These are phyloP conservation scores for Fragilariopsis cylindrus DNA, from an alignment of 108 stramenopile genomes.

Conservation along the genomic window DNA sequence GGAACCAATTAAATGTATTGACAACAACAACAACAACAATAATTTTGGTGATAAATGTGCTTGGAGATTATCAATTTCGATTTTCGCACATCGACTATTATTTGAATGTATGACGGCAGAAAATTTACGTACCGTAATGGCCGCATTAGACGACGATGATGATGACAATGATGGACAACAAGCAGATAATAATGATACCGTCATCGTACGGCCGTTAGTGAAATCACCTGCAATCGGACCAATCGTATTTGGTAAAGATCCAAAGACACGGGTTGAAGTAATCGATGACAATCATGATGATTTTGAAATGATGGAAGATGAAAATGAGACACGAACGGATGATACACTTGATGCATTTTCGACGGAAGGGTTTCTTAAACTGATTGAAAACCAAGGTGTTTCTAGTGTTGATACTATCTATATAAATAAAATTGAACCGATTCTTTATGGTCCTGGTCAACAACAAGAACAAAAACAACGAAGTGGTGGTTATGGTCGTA, in stretches of 20 bases:
- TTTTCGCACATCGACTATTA: conserved; percentile 42
- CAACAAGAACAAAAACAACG: neutral
- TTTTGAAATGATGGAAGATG: neutral
- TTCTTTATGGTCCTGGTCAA: neutral
- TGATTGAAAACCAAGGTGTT: conserved; percentile 55
- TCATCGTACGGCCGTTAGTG: conserved; percentile 21
- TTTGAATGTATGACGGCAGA: conserved; percentile 38
- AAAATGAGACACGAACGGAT: conserved; percentile 6
- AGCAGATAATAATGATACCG: conserved; percentile 18
- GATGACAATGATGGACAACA: neutral
- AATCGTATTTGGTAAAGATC: conserved; percentile 15
- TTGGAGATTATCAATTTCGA: conserved; percentile 38
- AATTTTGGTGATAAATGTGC: neutral
- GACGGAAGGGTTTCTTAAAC: conserved; percentile 48
- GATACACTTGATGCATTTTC: conserved; percentile 42
- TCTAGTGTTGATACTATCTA: neutral
- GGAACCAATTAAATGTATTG: neutral
- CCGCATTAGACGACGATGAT: conserved; percentile 39
- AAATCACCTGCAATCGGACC: conserved; percentile 25
- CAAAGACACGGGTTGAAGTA: conserved; percentile 3
- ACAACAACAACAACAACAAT: neutral
- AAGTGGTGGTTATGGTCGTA: neutral
- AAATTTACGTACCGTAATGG: conserved; percentile 42
- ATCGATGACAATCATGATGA: neutral
- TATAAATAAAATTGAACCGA: neutral